Evolutionary conservation across 2,329 filamentous ascomycete genomes (phyloP), one percentile per base, ranked within the genome.

Genomic region (Lachnellula suecica): DNA sequence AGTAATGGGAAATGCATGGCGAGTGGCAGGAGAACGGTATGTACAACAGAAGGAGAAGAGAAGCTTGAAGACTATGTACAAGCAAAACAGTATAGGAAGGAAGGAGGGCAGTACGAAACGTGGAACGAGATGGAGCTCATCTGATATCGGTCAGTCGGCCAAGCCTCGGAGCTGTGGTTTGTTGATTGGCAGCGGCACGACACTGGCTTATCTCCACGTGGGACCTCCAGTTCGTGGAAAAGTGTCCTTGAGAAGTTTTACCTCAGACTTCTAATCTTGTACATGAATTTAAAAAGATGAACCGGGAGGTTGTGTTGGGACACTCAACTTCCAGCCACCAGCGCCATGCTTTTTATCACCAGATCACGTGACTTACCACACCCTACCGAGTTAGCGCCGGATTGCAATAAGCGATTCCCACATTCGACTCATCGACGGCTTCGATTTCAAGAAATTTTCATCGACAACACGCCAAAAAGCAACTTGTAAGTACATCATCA

Each of bases 401-500:
- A 34, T 13, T 29, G 19, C 20, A 19, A 17, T 56, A 58, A 58
- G 56, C 56, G 56, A 58, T 25, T n/a, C 22, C 23, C 17, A n/a
- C 23, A 24, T 11, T 44, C 34, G 24, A 49, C 40, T 50, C 48
- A 45, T 51, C 53, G 48, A 52, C 57, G 53, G 37, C 19, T n/a
- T n/a, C n/a, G n/a, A n/a, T n/a, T n/a, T n/a, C 42, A 42, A n/a
- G 20, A 15, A 37, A 19, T 48, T 22, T 47, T 27, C 43, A 51
- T 52, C 49, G 44, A 48, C 27, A 40, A 51, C 44, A 25, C 42
- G 47, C 35, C 35, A 50, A 43, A 55, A 46, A 25, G 34, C 45
- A 59, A 59, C 43, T 38, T 57, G 57, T 59, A 49, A 59, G 57
- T 59, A 17, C 24, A 13, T 44, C 40, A 40, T 44, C 24, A n/a